Percentiles rank a stretch among this genome's conserved stretches.
These are phyloP conservation scores for Magnusiomyces sp. DNA, from an alignment of 1,139 yeast species.

Conservation along the genomic window DNA sequence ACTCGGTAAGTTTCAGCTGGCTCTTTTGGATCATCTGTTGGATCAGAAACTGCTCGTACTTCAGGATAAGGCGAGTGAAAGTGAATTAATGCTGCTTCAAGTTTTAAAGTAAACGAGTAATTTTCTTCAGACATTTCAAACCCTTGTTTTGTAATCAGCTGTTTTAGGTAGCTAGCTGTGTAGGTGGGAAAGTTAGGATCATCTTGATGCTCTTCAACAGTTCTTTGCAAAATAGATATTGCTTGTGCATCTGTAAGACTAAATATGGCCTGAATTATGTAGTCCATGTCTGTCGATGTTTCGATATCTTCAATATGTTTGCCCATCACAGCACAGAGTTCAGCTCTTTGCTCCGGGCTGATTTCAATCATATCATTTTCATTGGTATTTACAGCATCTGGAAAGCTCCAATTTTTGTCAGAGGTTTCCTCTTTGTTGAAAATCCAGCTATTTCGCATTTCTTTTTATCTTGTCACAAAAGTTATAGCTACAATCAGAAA, in stretches of 20 bases:
- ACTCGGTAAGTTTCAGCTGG: constrained; percentile 52
- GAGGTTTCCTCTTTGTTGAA: neutral
- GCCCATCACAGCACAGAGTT: constrained; percentile 13
- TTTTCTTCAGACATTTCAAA: constrained; percentile 1
- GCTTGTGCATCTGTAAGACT: constrained; percentile 13
- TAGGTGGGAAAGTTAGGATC: constrained; percentile 44
- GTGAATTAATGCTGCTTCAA: constrained; percentile 37
- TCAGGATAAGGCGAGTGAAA: constrained; percentile 55
- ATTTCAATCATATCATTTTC: constrained; percentile 10
- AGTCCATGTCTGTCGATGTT: constrained; percentile 13
- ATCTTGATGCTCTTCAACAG: constrained; percentile 35
- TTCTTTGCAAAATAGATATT: constrained; percentile 32
- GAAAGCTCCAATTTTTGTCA: constrained; percentile 4
- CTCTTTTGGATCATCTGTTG: constrained; percentile 42
- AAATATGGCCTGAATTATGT: constrained; percentile 13
- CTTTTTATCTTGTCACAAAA: too few relatives aligned
- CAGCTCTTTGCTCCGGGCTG: constrained; percentile 13
- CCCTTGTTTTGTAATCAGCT: constrained; percentile 20
- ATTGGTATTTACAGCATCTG: constrained; percentile 10
- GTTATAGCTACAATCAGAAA: too few relatives aligned
- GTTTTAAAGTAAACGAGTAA: constrained; percentile 20
- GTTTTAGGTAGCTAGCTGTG: constrained; percentile 27
- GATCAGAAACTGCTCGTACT: constrained; percentile 50
- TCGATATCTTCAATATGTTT: constrained; percentile 12
- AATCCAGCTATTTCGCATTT: neutral